Evolutionary conservation across 139 green algal genomes (phyloP), one percentile per base, ranked within the genome.

Genomic region (Tetradesmus obliquus): DNA sequence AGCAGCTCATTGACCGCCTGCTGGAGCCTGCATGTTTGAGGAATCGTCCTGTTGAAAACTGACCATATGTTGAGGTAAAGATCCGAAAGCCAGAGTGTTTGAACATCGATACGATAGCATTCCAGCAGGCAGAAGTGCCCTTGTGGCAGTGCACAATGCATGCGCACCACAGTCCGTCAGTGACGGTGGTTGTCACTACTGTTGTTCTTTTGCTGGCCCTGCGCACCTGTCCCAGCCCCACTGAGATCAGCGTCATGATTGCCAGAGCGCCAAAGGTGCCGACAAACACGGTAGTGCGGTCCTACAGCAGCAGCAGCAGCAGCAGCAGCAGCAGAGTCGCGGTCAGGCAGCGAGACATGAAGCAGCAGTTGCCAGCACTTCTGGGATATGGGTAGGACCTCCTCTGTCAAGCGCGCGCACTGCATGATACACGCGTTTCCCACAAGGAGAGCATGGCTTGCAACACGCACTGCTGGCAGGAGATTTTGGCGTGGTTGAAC

Each of bases 161-260:
- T 45, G 32, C 32, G 32, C 32, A 45, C 32, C 32, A 13, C 60
- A 72, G 60, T 72, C 12, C 12, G 60, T 72, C 60, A 72, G 10
- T 13, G 60, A 72, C 60, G 10, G 60, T 72, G 60, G 12, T 72
- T 19, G 12, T 72, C 60, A 72, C 10, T 72, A 13, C 12, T 72
- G 60, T 72, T 72, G 60, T 10, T 13, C 12, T 72, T 72, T 72
- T 72, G 60, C 60, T 72, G 19, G 7, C 51, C n/a, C 71, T 58
- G 20, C 71, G 17, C 54, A 90, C 93, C 92, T 95, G 95, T 17
- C 95, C 95, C 1, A 98, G 88, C 53, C 89, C 84, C 13, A 99
- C 98, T 7, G 96, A 99, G 12, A 99, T 97, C n/a, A 99, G 95
- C 0, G 98, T 99, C 98, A 99, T 99, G 53, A 99, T 93, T 2